Conservation (phyloP, 352 stramenopile species). For the Pythium monospermum region DNA sequence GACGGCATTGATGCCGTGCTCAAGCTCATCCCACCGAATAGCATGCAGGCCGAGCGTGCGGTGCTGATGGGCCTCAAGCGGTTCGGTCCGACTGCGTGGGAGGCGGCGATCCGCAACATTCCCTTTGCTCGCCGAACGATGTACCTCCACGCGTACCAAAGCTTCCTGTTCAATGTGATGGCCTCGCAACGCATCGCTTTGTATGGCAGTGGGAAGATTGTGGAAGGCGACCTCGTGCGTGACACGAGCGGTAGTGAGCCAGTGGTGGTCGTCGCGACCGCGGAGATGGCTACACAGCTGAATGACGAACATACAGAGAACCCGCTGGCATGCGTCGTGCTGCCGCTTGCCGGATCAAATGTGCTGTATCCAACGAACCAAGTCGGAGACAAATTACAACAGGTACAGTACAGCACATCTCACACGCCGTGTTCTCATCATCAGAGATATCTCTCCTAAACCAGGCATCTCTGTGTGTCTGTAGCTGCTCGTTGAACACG, state of each 20-base stretch:
- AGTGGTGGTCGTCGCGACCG: conserved; percentile 29
- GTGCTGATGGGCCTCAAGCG: conserved; percentile 65
- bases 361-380: conserved; percentile 40
- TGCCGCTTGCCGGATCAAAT: conserved; percentile 58
- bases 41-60: conserved; percentile 44
- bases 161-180: conserved; percentile 65
- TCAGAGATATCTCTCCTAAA: too few relatives aligned
- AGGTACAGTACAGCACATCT: conserved; percentile 38
- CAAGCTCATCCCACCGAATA: conserved; percentile 38
- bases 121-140: conserved; percentile 58
- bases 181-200: conserved; percentile 42
- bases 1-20: conserved; percentile 51
- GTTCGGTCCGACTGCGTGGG: conserved; percentile 38
- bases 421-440: too few relatives aligned
- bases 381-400: conserved; percentile 30
- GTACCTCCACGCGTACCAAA: conserved; percentile 79
- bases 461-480: too few relatives aligned
- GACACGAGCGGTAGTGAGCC: conserved; percentile 21
- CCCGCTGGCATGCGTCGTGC: conserved; percentile 35
- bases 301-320: conserved; percentile 26
- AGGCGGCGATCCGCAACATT: conserved; percentile 47
- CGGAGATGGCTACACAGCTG: conserved; percentile 31
- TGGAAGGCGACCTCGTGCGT: conserved; percentile 51
- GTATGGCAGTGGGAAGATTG: too few relatives aligned
- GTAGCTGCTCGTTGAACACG: conserved; percentile 45